phyloP scores from a whole-genome alignment of 2,329 filamentous ascomycete species.

The Monosporascus sp. region DNA sequence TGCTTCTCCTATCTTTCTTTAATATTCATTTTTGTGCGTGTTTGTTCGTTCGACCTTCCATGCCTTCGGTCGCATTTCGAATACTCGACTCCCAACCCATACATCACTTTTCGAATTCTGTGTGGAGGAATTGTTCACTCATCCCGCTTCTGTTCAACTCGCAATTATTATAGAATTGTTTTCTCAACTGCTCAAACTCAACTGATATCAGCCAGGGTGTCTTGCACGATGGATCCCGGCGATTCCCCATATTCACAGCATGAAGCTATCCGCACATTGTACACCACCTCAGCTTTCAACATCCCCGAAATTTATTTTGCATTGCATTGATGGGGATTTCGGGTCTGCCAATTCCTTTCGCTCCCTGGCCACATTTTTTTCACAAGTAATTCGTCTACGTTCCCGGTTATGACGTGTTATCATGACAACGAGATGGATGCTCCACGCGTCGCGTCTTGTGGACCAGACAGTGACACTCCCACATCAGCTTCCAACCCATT shows the following conservation, averaged over 20 bases:
- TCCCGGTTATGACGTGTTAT: background rate
- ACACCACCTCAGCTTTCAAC: constrained; percentile 11
- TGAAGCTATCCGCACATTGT: constrained; percentile 26
- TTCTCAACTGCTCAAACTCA: background rate
- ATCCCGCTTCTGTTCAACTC: constrained; percentile 4
- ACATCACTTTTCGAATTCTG: constrained; percentile 5
- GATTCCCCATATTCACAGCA: constrained; percentile 7
- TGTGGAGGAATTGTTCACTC: constrained; percentile 9
- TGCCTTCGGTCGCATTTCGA: constrained; percentile 18
- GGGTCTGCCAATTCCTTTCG: background rate
- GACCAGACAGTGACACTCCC: constrained; percentile 2
- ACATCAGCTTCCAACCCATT: constrained; percentile 11
- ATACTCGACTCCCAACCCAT: constrained; percentile 12
- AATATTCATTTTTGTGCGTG: background rate
- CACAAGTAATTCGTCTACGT: background rate
- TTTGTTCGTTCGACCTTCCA: constrained; percentile 3
- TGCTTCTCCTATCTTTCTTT: constrained; percentile 6
- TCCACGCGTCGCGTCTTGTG: constrained; percentile 6
- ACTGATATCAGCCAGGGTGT: background rate
- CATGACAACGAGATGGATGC: background rate
- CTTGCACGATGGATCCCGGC: background rate
- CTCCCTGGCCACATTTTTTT: constrained; percentile 2
- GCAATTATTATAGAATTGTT: background rate
- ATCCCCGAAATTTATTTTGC: background rate
- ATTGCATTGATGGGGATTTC: background rate